Base-by-base conservation (phyloP, 2,329 filamentous ascomycete species). In the Epichloe amarillans region DNA sequence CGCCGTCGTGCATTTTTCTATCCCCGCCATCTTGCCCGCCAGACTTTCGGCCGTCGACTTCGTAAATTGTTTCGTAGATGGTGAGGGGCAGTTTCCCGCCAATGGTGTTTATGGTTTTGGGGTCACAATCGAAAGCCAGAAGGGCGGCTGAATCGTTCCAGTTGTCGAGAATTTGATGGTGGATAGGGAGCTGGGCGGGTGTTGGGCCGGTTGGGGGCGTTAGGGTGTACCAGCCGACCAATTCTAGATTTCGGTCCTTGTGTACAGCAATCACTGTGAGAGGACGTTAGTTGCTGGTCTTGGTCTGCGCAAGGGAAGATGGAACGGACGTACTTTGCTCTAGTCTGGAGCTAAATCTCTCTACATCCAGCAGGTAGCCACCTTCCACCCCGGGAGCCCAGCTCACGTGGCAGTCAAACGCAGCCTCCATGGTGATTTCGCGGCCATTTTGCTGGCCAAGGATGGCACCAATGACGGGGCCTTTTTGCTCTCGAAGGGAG, bases 211-310 rank as follows among this genome's bases (percentile, higher is more conserved):
- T 74, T 12, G 79, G 70, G 40, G 86, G 78, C 48, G 89, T 76
- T 10, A 91, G 75, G 3, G 89, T 89, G 69, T 91, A 96, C 88
- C 88, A 95, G 60, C 90, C 93, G 47, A 97, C 88, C 49, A 97
- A 76, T 57, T 90, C 86, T 47, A 97, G 82, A 30, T 82, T 75
- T 6, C 88, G 88, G 49, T 79, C 78, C 66, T 90, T 93, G 70
- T 96, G 88, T 4, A 96, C 91, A 56, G 84, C 82, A 68, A 84
- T 87, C 79, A 95, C 88, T 95, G 56, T 11, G 12, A n/a, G 3
- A 8, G 7, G 14, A 17, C 19, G 39, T 35, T 44, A 30, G 21
- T 21, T 12, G 15, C 10, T 17, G 6, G 15, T 7, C 10, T 19
- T 26, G 2, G 7, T 11, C 15, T 30, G 10, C 12, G 4, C n/a